Evolutionary conservation across 2,329 filamentous ascomycete species (phyloP).

Genomic region (Myotisia sp.): DNA sequence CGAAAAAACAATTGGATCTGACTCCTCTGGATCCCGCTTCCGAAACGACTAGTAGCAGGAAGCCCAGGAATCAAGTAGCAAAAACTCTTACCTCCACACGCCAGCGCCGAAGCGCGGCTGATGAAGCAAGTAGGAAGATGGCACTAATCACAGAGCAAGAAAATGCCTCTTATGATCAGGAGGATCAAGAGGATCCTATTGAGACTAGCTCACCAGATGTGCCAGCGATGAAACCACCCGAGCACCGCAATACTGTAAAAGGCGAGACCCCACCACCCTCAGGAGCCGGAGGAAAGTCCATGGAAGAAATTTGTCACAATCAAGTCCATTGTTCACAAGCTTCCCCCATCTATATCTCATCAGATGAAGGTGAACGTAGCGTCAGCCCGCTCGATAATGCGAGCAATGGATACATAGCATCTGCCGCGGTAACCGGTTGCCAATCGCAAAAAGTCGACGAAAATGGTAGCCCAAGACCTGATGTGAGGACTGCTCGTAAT

Average conservation of each 20-base stretch:
- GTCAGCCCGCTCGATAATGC: too few species aligned
- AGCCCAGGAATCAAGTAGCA: conserved; percentile 4
- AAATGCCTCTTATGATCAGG: conserved; percentile 5
- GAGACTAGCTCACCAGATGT: conserved; percentile 10
- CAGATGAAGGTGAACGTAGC: too few species aligned
- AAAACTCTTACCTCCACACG: conserved; percentile 12
- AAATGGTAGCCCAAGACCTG: conserved; percentile 25
- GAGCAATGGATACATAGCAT: too few species aligned
- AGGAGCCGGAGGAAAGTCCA: too few species aligned
- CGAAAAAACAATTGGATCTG: conserved; percentile 7
- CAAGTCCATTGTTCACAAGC: too few species aligned
- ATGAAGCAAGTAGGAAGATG: conserved; percentile 10
- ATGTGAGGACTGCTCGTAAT: too few species aligned
- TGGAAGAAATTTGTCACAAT: too few species aligned
- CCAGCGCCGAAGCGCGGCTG: conserved; percentile 9
- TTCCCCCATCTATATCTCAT: too few species aligned
- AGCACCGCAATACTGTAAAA: too few species aligned
- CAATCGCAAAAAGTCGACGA: conserved; percentile 19
- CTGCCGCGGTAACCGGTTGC: too few species aligned
- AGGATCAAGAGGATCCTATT: conserved; percentile 11
- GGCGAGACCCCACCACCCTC: too few species aligned
- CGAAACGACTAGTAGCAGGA: conserved; percentile 5
- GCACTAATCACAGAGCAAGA: conserved; percentile 8
- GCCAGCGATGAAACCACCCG: too few species aligned
- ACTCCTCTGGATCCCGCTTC: conserved; percentile 5